Base-by-base conservation (phyloP, 2,329 filamentous ascomycete genomes). In the Alternaria triticina region DNA sequence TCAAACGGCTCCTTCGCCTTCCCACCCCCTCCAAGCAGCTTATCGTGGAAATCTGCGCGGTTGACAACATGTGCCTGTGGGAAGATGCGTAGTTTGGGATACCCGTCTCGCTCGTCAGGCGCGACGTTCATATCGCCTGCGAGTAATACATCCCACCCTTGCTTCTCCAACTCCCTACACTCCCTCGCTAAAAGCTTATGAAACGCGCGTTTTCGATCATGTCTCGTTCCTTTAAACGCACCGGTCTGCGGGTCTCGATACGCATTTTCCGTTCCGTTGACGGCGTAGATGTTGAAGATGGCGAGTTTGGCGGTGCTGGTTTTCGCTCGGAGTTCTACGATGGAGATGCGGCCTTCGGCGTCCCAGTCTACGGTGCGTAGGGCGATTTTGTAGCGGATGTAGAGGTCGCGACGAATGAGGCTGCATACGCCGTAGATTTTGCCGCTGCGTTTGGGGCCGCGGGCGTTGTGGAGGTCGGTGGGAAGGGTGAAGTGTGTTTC, bases 81-180 rank as follows among this genome's bases (percentile, higher is more conserved):
- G 45, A 72, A 81, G 0, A 79, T 83, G 11, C 81, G 80, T 28
- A 88, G 72, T 22, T 79, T 81, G 0, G 86, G 86, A 66, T 80
- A 74, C 2, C 85, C 85, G 74, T 86, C 84, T 17, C 82, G 68
- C 4, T 55, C 54, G 12, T 74, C 66, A 20, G 78, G 79, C 6
- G 86, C 85, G 22, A 87, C 77, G 57, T 88, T 87, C 70, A 87
- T 77, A 64, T 87, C 85, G 0, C 86, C 85, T 0, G 83, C 82
- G 0, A 88, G 70, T 4, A 88, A 70, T 2, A 87, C 80, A 6
- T 75, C 45, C 62, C 81, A 84, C 0, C 83, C 83, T 7, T 77
- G 57, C 1, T 54, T 20, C 67, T 86, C 81, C 6, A 86, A 74
- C 3, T 55, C 51, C 8, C 80, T 71, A 22, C 80, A 82, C 64